Evolutionary conservation across 768 basidiomycete genomes (phyloP).

Genomic region (Xanthoconium stramineum): DNA sequence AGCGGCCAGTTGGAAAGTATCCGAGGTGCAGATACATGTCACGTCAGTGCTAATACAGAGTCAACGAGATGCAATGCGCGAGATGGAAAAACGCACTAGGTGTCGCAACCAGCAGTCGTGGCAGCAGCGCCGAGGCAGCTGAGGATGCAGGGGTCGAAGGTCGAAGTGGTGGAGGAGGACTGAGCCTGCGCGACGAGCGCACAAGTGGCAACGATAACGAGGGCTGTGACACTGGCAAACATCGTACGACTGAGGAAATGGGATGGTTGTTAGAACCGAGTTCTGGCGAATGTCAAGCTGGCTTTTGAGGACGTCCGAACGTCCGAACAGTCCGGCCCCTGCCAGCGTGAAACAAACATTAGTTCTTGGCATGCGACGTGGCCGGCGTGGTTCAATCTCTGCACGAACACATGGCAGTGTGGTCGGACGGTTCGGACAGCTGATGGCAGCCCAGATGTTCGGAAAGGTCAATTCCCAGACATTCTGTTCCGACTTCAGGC

Average conservation of each 20-base stretch:
- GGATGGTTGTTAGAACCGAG: background rate
- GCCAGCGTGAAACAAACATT: too few species aligned
- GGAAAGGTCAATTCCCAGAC: too few species aligned
- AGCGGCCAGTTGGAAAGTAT: conserved; percentile 35
- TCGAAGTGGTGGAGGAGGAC: background rate
- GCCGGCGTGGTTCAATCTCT: too few species aligned
- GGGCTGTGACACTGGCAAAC: conserved; percentile 19
- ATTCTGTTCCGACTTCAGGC: too few species aligned
- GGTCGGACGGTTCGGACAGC: too few species aligned
- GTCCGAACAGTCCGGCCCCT: too few species aligned
- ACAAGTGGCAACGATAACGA: conserved; percentile 13
- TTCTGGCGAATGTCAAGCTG: too few species aligned
- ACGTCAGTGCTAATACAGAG: conserved; percentile 35
- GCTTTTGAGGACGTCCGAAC: too few species aligned
- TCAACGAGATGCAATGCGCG: background rate
- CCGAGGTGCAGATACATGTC: conserved; percentile 38
- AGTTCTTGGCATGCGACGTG: too few species aligned
- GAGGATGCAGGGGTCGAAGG: conserved; percentile 10
- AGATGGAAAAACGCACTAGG: conserved; percentile 10
- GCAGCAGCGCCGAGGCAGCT: conserved; percentile 5
- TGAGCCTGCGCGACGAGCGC: conserved; percentile 24
- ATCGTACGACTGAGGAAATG: conserved; percentile 2
- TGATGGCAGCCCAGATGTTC: too few species aligned
- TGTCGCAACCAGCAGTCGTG: background rate
- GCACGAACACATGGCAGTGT: too few species aligned